Conservation (phyloP, 768 basidiomycete genomes). For the Serendipita sp. region DNA sequence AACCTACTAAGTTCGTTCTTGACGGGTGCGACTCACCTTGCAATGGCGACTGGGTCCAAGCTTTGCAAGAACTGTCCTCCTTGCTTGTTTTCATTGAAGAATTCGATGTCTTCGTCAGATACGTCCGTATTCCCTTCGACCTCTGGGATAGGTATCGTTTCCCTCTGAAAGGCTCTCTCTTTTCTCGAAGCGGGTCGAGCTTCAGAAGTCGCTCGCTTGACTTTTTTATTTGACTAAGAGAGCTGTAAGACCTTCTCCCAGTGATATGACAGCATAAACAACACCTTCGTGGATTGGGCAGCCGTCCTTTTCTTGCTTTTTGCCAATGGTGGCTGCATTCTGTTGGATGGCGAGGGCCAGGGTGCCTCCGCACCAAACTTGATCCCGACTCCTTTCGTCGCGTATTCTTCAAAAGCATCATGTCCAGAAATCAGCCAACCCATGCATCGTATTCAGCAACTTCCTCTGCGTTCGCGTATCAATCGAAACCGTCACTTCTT, state of each 20-base stretch:
- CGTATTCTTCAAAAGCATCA: not conserved
- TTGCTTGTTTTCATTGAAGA: conserved; percentile 48
- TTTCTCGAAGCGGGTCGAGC: conserved; percentile 17
- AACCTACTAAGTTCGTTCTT: conserved; percentile 10
- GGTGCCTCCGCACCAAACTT: too few relatives aligned
- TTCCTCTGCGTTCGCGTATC: not conserved
- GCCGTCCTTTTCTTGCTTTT: not conserved
- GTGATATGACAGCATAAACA: not conserved
- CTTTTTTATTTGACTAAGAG: conserved; percentile 25
- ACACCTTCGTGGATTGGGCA: not conserved
- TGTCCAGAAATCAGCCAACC: not conserved
- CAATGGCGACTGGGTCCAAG: conserved; percentile 66
- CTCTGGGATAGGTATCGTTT: conserved; percentile 47
- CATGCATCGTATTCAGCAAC: not conserved
- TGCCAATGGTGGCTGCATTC: not conserved
- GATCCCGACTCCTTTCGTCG: too few relatives aligned
- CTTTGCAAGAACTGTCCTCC: conserved; percentile 49
- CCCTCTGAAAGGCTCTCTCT: conserved; percentile 33
- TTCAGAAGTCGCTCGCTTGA: conserved; percentile 28
- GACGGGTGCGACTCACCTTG: conserved; percentile 36
- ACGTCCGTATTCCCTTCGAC: conserved; percentile 38
- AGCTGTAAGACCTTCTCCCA: not conserved
- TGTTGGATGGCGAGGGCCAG: too few relatives aligned
- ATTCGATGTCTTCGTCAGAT: conserved; percentile 55
- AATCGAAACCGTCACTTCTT: conserved; percentile 12